Percentiles rank a stretch among this genome's conserved stretches.
phyloP scores from a whole-genome alignment of 2,329 filamentous ascomycete genomes.

The Verticillium tricorpus region DNA sequence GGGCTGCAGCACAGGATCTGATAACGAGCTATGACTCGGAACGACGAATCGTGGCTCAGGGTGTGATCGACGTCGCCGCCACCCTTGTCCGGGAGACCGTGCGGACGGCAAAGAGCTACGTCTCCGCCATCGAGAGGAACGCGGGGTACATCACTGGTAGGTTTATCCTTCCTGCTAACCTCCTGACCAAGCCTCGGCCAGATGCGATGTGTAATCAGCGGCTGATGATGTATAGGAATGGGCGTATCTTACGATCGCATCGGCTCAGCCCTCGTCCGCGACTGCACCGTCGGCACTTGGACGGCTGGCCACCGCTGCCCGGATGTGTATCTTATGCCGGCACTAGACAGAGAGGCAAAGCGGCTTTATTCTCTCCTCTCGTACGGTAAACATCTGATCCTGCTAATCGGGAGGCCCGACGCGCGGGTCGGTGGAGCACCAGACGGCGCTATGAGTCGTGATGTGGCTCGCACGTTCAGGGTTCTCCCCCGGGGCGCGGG shows the following conservation, averaged over 20 bases:
- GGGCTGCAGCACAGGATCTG: constrained; percentile 19
- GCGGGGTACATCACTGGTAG: constrained; percentile 42
- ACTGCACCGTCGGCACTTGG: constrained; percentile 29
- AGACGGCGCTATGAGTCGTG: not conserved
- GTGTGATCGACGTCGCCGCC: constrained; percentile 42
- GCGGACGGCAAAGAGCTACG: constrained; percentile 38
- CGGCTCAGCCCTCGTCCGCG: constrained; percentile 27
- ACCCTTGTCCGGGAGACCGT: constrained; percentile 39
- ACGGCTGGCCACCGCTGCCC: constrained; percentile 32
- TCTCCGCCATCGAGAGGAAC: constrained; percentile 41
- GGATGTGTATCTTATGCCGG: constrained; percentile 23
- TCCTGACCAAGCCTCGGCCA: not conserved
- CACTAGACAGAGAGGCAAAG: constrained; percentile 9
- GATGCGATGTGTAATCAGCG: not conserved
- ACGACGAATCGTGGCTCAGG: constrained; percentile 35
- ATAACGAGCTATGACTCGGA: constrained; percentile 40
- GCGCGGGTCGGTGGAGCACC: not conserved
- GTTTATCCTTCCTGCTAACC: not conserved
- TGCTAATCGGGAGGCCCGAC: constrained; percentile 14
- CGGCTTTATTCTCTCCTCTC: constrained; percentile 25
- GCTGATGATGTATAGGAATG: constrained; percentile 19
- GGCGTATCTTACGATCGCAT: constrained; percentile 33
- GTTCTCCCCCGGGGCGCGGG: constrained; percentile 2
- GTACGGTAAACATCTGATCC: constrained; percentile 26
- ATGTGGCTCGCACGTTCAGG: constrained; percentile 5